Evolutionary conservation across 306 rosid species (phyloP).

Genomic region (Cercis canadensis): DNA sequence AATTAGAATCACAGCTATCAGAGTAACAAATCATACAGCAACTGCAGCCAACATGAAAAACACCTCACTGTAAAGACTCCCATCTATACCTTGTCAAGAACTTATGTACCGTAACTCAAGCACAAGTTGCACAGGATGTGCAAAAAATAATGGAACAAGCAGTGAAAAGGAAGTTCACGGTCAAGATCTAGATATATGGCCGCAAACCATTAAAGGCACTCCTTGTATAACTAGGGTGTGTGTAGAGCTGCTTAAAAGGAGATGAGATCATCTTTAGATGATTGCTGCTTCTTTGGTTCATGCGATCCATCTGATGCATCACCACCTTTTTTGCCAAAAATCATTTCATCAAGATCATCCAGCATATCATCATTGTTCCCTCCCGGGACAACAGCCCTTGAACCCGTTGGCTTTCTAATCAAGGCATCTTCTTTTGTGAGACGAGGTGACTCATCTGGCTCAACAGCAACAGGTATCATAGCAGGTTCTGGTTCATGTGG

Average conservation of each 20-base stretch:
- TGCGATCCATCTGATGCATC: constrained; percentile 60
- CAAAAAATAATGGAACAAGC: constrained; percentile 36
- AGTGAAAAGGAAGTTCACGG: constrained; percentile 43
- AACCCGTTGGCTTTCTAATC: constrained; percentile 75
- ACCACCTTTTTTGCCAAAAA: constrained; percentile 83
- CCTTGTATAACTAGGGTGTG: constrained; percentile 29
- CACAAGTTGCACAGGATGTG: constrained; percentile 36
- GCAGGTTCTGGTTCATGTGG: constrained; percentile 85
- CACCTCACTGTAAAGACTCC: constrained; percentile 26
- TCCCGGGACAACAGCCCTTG: constrained; percentile 60
- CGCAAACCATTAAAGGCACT: constrained; percentile 26
- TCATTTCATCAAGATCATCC: constrained; percentile 99
- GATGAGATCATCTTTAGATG: constrained; percentile 87
- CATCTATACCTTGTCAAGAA: constrained; percentile 43
- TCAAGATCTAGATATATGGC: constrained; percentile 47
- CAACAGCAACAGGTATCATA: constrained; percentile 95
- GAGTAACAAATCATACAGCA: neutral
- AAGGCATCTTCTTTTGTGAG: constrained; percentile 67
- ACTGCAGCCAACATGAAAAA: constrained; percentile 9
- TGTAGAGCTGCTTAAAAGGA: constrained; percentile 55
- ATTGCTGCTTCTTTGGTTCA: constrained; percentile 70
- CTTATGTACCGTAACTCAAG: constrained; percentile 43
- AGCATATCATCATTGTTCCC: constrained; percentile 90
- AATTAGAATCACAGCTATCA: neutral
- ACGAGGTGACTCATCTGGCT: constrained; percentile 89